Conservation (phyloP, 2,329 filamentous ascomycete genomes). For the Lasiodiplodia gonubiensis region DNA sequence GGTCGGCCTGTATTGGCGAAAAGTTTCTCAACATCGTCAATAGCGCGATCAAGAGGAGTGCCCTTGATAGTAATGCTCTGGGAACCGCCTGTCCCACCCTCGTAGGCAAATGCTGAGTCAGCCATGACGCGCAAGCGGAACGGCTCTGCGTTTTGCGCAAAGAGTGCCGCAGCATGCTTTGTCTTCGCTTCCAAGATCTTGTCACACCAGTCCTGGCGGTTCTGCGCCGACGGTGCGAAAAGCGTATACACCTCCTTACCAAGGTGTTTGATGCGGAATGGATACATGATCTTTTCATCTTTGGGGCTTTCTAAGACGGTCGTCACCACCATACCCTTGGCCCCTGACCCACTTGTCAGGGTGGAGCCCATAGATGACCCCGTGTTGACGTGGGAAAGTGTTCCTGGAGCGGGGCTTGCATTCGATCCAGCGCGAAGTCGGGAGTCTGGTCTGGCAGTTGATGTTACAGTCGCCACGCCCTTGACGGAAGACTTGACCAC, state of each 20-base stretch:
- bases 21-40: slow-evolving; percentile 82
- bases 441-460: slow-evolving; percentile 51
- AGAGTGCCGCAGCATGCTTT: slow-evolving; percentile 84
- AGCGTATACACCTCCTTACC: slow-evolving; percentile 92
- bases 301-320: slow-evolving; percentile 61
- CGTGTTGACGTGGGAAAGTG: slow-evolving; percentile 72
- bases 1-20: slow-evolving; percentile 72
- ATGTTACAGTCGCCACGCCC: slow-evolving; percentile 66
- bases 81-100: slow-evolving; percentile 58
- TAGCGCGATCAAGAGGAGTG: slow-evolving; percentile 89
- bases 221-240: slow-evolving; percentile 77
- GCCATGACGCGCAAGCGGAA: slow-evolving; percentile 92
- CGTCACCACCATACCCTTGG: slow-evolving; percentile 56
- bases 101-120: slow-evolving; percentile 87
- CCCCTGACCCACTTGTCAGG: slow-evolving; percentile 54
- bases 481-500: slow-evolving; percentile 80
- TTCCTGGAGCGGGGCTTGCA: slow-evolving; percentile 51
- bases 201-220: slow-evolving; percentile 85
- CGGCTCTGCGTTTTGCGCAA: slow-evolving; percentile 92
- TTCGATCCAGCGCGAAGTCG: slow-evolving; percentile 57
- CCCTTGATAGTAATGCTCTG: slow-evolving; percentile 81
- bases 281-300: slow-evolving; percentile 82
- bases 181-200: slow-evolving; percentile 97
- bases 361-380: slow-evolving; percentile 61
- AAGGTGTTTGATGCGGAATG: slow-evolving; percentile 94